Base-by-base conservation (phyloP, 352 stramenopile species). In the Globisporangium ultimum region DNA sequence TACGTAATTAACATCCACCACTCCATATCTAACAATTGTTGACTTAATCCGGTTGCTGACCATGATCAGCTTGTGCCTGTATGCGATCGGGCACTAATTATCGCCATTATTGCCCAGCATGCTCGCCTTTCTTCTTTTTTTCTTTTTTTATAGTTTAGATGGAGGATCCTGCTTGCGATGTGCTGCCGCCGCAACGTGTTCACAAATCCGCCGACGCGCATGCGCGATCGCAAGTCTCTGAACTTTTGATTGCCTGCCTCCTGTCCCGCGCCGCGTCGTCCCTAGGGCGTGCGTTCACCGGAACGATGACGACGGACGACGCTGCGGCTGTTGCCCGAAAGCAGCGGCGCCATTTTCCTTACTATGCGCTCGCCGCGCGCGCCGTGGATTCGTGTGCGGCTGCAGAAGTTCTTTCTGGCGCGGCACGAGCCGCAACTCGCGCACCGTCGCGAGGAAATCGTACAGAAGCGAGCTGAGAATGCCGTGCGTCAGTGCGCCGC, bases 401-500 rank as follows among this genome's bases (percentile, higher is more conserved):
- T 64, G 67, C n/a, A 87, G 70, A 63, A 91, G 70, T 55, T 86
- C 79, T 67, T 89, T 89, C 67, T 88, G 67, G 38, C 81, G 78
- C 56, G 80, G 78, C 3, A 95, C 78, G 47, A 89, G 69, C 43
- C 86, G 78, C 46, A 95, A 70, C 67, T 95, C 86, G 42, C 82
- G 84, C 20, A 95, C 86, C 1, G 81, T 93, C 15, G 70, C 70
- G 41, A 95, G 80, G 58, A 95, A 95, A 47, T 76, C 76, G 64
- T 82, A 90, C 28, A 90, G 66, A 52, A 84, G 48, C 41, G 59
- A 69, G 10, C 71, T 70, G 58, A 90, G 54, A 14, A 66, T 49
- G n/a, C 71, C 55, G 47, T 80, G 64, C 2, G 78, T 88, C 20
- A 50, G 20, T 15, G 51, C 57, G 1, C 58, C 49, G 14, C 51